Conservation (phyloP, 1,284 basidiomycete genomes). For the Papiliotrema fonsecae region DNA sequence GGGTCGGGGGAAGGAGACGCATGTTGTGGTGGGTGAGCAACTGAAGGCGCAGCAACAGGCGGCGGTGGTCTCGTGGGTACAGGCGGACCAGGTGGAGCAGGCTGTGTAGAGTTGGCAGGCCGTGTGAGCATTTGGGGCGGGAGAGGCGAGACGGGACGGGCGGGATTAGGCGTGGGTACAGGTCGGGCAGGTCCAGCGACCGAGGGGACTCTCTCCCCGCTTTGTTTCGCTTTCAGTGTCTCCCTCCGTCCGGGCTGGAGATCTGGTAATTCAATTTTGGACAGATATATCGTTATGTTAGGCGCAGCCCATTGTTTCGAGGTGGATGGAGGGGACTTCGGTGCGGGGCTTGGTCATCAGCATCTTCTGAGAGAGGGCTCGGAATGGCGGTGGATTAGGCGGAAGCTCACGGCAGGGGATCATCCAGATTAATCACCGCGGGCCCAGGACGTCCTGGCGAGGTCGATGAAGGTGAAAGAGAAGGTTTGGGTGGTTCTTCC, state of each 20-base stretch:
- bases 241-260: slow-evolving; percentile 27
- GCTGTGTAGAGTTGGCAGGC: neutral
- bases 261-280: slow-evolving; percentile 45
- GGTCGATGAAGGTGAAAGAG: neutral
- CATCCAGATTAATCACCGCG: slow-evolving; percentile 41
- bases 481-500: slow-evolving; percentile 21
- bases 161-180: no score
- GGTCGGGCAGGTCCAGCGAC: no score
- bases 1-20: neutral
- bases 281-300: slow-evolving; percentile 43
- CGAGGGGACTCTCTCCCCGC: no score
- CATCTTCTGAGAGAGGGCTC: no score
- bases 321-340: no score
- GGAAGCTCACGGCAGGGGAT: slow-evolving; percentile 13
- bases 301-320: slow-evolving; percentile 3
- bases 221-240: neutral
- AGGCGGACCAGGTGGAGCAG: neutral
- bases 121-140: neutral
- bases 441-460: slow-evolving; percentile 7
- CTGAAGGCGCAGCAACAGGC: no score
- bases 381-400: no score
- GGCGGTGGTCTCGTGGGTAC: no score
- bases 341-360: no score
- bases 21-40: neutral
- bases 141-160: neutral